Percentiles rank a stretch among this genome's conserved stretches.
Conservation (phyloP, 352 stramenopile genomes). For the Halophytophthora polymorphica region DNA sequence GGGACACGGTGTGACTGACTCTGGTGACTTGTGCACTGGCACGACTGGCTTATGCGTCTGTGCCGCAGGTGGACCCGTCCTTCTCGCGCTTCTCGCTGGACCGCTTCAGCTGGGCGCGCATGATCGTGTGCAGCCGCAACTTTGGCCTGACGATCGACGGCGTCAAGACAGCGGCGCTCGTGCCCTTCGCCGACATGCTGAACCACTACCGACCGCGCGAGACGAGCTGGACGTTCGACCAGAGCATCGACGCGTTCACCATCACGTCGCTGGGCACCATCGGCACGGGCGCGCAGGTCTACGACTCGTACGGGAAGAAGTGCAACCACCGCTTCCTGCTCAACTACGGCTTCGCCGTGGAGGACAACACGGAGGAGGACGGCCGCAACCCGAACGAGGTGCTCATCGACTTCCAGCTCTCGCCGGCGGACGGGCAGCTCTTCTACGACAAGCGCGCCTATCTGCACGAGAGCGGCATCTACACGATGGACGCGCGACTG, state of each 20-base stretch:
- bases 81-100: constrained; percentile 94
- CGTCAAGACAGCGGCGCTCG: constrained; percentile 95
- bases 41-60: neutral
- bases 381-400: constrained; percentile 99
- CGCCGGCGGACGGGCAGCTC: constrained; percentile 53
- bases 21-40: neutral
- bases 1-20: neutral
- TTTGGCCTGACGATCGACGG: constrained; percentile 98
- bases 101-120: constrained; percentile 98
- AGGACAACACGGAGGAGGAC: constrained; percentile 98
- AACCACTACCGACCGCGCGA: constrained; percentile 99
- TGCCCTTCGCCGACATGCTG: constrained; percentile 99
- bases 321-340: constrained; percentile 99
- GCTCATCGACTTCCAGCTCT: constrained; percentile 81
- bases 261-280: constrained; percentile 88
- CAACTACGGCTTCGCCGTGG: constrained; percentile 99
- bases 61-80: constrained; percentile 67
- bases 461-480: constrained; percentile 83
- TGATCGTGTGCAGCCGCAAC: constrained; percentile 98
- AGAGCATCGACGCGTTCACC: constrained; percentile 81
- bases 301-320: constrained; percentile 99
- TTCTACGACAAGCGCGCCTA: constrained; percentile 86
- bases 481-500: constrained; percentile 83
- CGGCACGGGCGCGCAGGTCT: constrained; percentile 91
- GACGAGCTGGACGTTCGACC: constrained; percentile 93